Conservation (phyloP, 2,329 filamentous ascomycete species). For the Amesomyces nigricolor region DNA sequence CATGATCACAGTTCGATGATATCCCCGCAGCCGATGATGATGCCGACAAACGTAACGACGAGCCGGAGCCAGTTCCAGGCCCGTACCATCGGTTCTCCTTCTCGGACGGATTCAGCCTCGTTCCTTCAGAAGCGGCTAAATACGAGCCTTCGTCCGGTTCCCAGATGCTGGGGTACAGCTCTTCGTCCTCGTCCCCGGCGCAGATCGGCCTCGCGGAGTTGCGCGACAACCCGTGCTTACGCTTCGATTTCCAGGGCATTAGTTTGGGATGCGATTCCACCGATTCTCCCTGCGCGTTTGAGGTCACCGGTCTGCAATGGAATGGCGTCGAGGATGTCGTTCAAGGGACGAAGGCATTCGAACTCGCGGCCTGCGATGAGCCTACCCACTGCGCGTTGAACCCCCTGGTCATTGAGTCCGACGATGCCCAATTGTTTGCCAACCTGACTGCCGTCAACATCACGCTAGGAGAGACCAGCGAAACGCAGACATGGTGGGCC, state of each 20-base stretch:
- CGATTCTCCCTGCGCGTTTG: constrained; percentile 33
- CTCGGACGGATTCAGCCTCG: constrained; percentile 17
- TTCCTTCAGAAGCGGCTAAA: neutral
- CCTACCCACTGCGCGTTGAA: constrained; percentile 30
- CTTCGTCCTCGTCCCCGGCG: constrained; percentile 24
- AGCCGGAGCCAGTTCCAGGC: constrained; percentile 16
- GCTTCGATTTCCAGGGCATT: constrained; percentile 35
- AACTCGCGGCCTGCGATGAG: constrained; percentile 29
- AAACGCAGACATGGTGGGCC: constrained; percentile 41
- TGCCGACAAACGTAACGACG: neutral
- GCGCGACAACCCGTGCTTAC: constrained; percentile 27
- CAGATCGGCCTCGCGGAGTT: constrained; percentile 26
- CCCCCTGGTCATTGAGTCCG: constrained; percentile 24
- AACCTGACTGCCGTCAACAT: constrained; percentile 37
- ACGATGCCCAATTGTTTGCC: constrained; percentile 23
- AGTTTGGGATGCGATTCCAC: constrained; percentile 36
- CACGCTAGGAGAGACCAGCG: constrained; percentile 34
- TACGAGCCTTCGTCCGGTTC: constrained; percentile 24
- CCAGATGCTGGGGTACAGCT: constrained; percentile 26
- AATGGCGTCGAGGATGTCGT: constrained; percentile 24
- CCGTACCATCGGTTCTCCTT: constrained; percentile 25
- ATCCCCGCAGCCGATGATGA: constrained; percentile 12
- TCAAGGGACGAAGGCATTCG: constrained; percentile 24
- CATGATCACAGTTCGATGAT: constrained; percentile 20
- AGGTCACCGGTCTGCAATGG: constrained; percentile 33